Base-by-base conservation (phyloP, 2,329 filamentous ascomycete species). In the Neopestalotiopsis sp. region DNA sequence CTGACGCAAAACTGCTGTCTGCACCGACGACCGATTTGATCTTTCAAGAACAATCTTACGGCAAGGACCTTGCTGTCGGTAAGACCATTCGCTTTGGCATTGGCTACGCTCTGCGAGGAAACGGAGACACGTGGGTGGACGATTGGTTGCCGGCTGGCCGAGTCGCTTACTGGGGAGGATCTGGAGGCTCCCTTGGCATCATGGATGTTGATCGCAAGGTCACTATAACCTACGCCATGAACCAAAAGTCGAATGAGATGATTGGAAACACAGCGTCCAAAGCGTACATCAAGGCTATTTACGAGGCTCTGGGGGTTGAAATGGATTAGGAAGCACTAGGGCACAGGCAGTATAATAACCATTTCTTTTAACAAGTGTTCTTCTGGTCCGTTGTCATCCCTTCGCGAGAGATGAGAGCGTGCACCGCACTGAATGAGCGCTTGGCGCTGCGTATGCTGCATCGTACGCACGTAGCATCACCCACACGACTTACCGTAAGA, bases 11-110 rank as follows among this genome's bases (percentile, higher is more conserved):
- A 10, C 74, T 84, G 52, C 71, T 88, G 4, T 82, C 81, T 0
- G 76, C 78, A 0, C 66, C 78, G 20, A 85, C 83, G 0, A 76
- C 85, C 6, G 80, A 84, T 6, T 71, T 81, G 42, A 83, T 86
- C 65, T 81, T 85, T 60, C 67, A 83, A 30, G 81, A 85, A 62
- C 84, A 86, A 70, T 58, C 78, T 0, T 72, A 75, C 12, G 84
- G 84, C 0, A 14, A 65, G 0, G 85, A 87, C 70, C 68, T 84
- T 4, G 82, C 81, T 1, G 61, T 83, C 0, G 75, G 77, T 0
- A 9, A 68, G 1, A 74, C 73, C 3, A 1, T 84, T 0, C 78
- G 81, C 1, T 83, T 82, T 59, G 84, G 84, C 0, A 79, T 84
- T 38, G 84, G 84, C 0, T 82, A 78, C 61, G 81, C 74, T 0